phyloP scores from a whole-genome alignment of 495 filamentous ascomycete species.

The Hypoxylon perforatum region DNA sequence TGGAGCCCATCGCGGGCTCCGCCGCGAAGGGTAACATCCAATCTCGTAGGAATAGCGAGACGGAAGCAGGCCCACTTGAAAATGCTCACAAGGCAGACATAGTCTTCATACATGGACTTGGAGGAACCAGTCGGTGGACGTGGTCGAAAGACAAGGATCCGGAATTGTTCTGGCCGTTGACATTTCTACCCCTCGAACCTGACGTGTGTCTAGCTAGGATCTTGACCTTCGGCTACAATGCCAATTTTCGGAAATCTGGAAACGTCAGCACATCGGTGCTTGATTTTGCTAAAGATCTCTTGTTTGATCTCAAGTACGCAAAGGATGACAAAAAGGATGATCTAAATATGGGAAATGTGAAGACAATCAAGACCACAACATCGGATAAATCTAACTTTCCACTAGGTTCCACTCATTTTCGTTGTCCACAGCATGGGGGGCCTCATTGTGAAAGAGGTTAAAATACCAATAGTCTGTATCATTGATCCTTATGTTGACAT shows the following conservation, averaged over 20 bases:
- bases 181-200: constrained; percentile 48
- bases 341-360: constrained; percentile 11
- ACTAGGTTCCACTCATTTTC: constrained; percentile 43
- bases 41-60: not conserved
- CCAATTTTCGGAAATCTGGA: constrained; percentile 38
- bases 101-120: constrained; percentile 51
- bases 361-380: not conserved
- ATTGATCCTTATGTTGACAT: not conserved
- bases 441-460: constrained; percentile 60
- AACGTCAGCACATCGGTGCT: constrained; percentile 34
- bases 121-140: constrained; percentile 46
- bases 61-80: constrained; percentile 32
- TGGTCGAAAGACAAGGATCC: constrained; percentile 46
- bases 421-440: constrained; percentile 49
- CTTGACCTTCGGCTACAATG: constrained; percentile 53
- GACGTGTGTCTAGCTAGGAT: constrained; percentile 45
- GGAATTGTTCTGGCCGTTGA: constrained; percentile 46
- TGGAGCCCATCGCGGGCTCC: not conserved
- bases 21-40: not conserved
- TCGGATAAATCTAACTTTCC: constrained; percentile 1
- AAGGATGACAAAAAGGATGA: constrained; percentile 33
- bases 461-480: not conserved
- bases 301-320: constrained; percentile 48
- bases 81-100: constrained; percentile 31
- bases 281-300: constrained; percentile 54